These are phyloP conservation scores for Coprinopsis strossmayeri DNA, from an alignment of 768 basidiomycete species.

Conservation along the genomic window DNA sequence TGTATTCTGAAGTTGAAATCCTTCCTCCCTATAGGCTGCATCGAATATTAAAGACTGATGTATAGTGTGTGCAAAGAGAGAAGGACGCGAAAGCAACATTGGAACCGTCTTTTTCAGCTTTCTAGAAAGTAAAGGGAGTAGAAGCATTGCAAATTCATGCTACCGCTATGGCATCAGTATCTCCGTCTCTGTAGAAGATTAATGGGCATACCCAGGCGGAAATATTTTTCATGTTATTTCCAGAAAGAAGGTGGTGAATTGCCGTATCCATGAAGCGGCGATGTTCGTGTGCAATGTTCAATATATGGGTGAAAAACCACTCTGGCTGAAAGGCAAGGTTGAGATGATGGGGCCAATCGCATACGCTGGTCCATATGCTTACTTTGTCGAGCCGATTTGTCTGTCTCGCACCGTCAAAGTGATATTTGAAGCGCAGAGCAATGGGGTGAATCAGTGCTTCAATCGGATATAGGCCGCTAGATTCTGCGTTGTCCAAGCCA, in stretches of 20 bases:
- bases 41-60: conserved; percentile 92
- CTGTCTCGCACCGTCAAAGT: conserved; percentile 80
- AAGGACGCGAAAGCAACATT: conserved; percentile 65
- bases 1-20: conserved; percentile 57
- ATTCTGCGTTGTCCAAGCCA: conserved; percentile 23
- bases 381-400: conserved; percentile 96
- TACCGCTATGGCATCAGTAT: conserved; percentile 23
- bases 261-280: conserved; percentile 69
- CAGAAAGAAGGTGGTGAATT: conserved; percentile 62
- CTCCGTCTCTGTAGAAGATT: neutral
- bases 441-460: conserved; percentile 82
- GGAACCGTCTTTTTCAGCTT: conserved; percentile 76
- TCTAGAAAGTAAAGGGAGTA: conserved; percentile 69
- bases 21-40: conserved; percentile 64
- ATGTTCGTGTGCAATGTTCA: conserved; percentile 85
- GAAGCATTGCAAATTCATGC: conserved; percentile 78
- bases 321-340: conserved; percentile 59
- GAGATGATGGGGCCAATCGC: conserved; percentile 1
- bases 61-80: conserved; percentile 90
- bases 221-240: conserved; percentile 55
- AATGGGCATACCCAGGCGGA: conserved; percentile 64
- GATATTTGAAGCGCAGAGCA: conserved; percentile 85
- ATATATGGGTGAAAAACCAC: conserved; percentile 92
- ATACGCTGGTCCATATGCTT: neutral
- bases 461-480: conserved; percentile 70